These are phyloP conservation scores for Hypoxylon sp. DNA, from an alignment of 2,329 filamentous ascomycete genomes.

Conservation along the genomic window DNA sequence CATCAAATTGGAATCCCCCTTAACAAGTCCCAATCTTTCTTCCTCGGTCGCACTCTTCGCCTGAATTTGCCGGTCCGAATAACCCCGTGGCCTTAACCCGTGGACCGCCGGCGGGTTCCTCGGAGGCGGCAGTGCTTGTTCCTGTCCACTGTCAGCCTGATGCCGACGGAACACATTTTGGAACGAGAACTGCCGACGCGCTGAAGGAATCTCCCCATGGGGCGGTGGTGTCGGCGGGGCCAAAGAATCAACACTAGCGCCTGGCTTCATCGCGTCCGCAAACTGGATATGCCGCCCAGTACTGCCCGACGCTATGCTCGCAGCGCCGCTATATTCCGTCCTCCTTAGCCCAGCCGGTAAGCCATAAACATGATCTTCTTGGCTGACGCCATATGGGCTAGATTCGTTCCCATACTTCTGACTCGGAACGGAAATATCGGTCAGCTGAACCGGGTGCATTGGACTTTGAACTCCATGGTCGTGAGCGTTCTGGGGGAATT, in stretches of 20 bases:
- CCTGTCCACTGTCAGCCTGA: conserved; percentile 49
- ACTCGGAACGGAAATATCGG: conserved; percentile 63
- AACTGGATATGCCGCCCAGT: conserved; percentile 59
- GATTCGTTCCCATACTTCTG: conserved; percentile 56
- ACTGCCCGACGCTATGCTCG: conserved; percentile 53
- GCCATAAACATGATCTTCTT: conserved; percentile 61
- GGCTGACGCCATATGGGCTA: conserved; percentile 50
- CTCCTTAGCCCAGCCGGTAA: conserved; percentile 54
- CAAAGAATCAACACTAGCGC: conserved; percentile 53
- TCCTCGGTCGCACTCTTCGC: conserved; percentile 75
- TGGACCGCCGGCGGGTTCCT: conserved; percentile 46
- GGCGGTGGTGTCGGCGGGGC: conserved; percentile 69
- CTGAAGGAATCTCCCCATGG: conserved; percentile 56
- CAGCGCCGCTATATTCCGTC: conserved; percentile 60
- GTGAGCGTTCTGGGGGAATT: conserved; percentile 51
- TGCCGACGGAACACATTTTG: conserved; percentile 79
- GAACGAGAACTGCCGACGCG: conserved; percentile 88
- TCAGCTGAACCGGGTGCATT: conserved; percentile 69
- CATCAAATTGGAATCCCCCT: conserved; percentile 64
- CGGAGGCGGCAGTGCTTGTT: conserved; percentile 42
- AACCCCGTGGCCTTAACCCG: conserved; percentile 51
- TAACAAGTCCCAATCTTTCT: conserved; percentile 83
- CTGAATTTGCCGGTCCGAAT: conserved; percentile 50
- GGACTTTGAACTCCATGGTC: conserved; percentile 58
- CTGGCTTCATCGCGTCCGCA: conserved; percentile 51